phyloP scores from a whole-genome alignment of 345 rosid species.

The Bretschneidera sinensis region DNA sequence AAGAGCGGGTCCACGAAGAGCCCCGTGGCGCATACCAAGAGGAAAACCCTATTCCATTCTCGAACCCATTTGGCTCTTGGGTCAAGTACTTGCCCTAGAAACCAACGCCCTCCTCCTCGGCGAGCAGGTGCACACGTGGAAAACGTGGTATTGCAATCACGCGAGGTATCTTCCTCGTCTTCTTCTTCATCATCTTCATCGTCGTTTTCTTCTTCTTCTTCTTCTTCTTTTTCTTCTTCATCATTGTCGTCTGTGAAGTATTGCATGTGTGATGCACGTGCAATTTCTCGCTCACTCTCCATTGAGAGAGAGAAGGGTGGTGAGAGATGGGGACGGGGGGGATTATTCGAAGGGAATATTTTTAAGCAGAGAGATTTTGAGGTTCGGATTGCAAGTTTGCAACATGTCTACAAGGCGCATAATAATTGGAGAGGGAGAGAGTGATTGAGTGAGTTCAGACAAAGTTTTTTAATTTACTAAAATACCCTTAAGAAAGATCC shows the following conservation, averaged over 20 bases:
- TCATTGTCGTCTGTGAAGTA: slow-evolving; percentile 37
- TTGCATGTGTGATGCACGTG: slow-evolving; percentile 30
- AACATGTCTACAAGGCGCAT: not conserved
- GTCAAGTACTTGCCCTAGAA: slow-evolving; percentile 62
- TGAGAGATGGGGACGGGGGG: not conserved
- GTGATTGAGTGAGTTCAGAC: not conserved
- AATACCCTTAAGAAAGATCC: not conserved
- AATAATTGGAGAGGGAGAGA: not conserved
- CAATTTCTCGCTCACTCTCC: slow-evolving; percentile 31
- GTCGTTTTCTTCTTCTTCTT: slow-evolving; percentile 14
- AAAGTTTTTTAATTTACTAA: not conserved
- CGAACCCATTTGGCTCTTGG: slow-evolving; percentile 83
- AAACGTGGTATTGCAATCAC: not conserved
- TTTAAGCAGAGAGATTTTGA: not conserved
- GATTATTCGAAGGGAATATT: not conserved
- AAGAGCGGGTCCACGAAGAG: slow-evolving; percentile 93
- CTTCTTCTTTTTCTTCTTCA: slow-evolving; percentile 22
- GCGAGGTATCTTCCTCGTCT: slow-evolving; percentile 20
- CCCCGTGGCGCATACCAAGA: slow-evolving; percentile 73
- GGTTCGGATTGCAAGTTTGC: not conserved
- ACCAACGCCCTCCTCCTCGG: slow-evolving; percentile 31
- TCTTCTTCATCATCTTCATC: slow-evolving; percentile 15
- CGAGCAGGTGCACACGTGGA: slow-evolving; percentile 26
- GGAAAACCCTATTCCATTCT: slow-evolving; percentile 87
- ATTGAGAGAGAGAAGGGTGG: slow-evolving; percentile 17